These are phyloP conservation scores for Xylaria longipes DNA, from an alignment of 495 filamentous ascomycete species.

Conservation along the genomic window DNA sequence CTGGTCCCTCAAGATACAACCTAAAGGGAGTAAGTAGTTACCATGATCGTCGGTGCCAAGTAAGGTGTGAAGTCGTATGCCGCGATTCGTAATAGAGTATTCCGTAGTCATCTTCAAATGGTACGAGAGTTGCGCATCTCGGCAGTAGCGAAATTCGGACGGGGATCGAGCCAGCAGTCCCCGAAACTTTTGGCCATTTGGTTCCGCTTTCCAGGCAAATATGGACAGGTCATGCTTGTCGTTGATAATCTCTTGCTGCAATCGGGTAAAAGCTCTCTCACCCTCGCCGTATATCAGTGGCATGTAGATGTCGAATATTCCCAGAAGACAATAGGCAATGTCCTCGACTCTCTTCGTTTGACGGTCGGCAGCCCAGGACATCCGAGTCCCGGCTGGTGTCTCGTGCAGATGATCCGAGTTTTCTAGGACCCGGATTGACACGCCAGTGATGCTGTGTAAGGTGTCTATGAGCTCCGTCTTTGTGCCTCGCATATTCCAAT, in stretches of 20 bases:
- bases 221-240: slow-evolving; percentile 28
- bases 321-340: slow-evolving; percentile 37
- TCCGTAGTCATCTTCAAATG: slow-evolving; percentile 8
- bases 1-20: slow-evolving; percentile 1
- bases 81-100: slow-evolving; percentile 9
- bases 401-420: background rate
- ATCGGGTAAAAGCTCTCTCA: slow-evolving; percentile 31
- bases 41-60: slow-evolving; percentile 1
- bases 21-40: slow-evolving; percentile 1
- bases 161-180: slow-evolving; percentile 4
- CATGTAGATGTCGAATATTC: slow-evolving; percentile 40
- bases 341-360: slow-evolving; percentile 38
- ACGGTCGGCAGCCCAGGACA: slow-evolving; percentile 44
- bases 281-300: slow-evolving; percentile 41
- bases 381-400: slow-evolving; percentile 26
- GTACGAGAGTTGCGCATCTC: slow-evolving; percentile 5
- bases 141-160: slow-evolving; percentile 10
- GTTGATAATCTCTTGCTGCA: slow-evolving; percentile 39
- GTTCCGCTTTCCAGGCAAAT: slow-evolving; percentile 24
- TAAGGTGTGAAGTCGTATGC: background rate
- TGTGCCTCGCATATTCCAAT: slow-evolving; percentile 16
- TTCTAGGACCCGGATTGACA: slow-evolving; percentile 1
- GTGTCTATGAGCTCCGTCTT: background rate
- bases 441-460: slow-evolving; percentile 3
- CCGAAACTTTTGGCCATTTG: slow-evolving; percentile 9